Conservation (phyloP, 345 rosid species). For the Pelargonium nanum region DNA sequence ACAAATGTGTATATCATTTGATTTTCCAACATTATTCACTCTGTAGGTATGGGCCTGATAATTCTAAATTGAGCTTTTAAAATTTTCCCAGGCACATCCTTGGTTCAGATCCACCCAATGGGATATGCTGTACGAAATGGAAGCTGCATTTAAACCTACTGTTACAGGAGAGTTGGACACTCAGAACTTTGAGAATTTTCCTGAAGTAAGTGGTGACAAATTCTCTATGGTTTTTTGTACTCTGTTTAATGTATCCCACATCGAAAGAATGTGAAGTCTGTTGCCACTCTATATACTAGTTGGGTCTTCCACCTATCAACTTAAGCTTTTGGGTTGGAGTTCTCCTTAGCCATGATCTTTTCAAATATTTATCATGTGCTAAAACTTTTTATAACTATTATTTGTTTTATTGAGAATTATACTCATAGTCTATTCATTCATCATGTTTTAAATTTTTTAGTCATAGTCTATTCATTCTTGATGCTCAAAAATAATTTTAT, state of each 20-base stretch:
- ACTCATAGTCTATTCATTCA: background rate
- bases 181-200: conserved; percentile 95
- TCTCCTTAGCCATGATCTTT: background rate
- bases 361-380: background rate
- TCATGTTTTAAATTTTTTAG: too few species aligned
- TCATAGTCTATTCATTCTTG: background rate
- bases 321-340: too few species aligned
- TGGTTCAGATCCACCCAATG: conserved; percentile 72
- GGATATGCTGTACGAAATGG: conserved; percentile 83
- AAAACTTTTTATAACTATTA: conserved; percentile 46
- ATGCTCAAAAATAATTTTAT: too few species aligned
- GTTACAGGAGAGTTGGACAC: conserved; percentile 92
- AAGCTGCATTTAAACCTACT: conserved; percentile 71
- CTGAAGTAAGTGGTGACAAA: conserved; percentile 57
- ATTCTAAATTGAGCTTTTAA: conserved; percentile 9
- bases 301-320: background rate
- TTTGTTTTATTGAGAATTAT: conserved; percentile 14
- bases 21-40: too few species aligned
- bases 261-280: background rate
- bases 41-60: too few species aligned
- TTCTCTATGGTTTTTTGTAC: background rate
- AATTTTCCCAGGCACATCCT: conserved; percentile 52
- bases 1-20: too few species aligned
- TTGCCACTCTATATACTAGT: background rate
- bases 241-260: background rate